Conservation (phyloP, 441 rosid genomes). For the Lepidium campestre region DNA sequence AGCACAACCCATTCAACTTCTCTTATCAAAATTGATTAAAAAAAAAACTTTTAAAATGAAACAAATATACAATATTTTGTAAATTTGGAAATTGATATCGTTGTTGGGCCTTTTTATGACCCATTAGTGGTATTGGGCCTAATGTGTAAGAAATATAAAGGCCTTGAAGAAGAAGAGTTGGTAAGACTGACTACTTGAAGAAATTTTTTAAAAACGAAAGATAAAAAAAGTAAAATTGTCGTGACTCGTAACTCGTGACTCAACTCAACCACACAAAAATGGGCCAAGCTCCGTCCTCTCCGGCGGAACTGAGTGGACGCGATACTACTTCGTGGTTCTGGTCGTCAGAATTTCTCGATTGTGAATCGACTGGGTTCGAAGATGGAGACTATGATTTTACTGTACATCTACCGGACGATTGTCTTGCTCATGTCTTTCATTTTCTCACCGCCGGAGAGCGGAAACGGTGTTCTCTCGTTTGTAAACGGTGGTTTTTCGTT, state of each 20-base stretch:
- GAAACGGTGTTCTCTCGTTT: constrained; percentile 57
- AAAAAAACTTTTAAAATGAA: too few relatives aligned
- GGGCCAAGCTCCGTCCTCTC: constrained; percentile 56
- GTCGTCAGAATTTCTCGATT: constrained; percentile 12
- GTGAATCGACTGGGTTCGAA: background rate
- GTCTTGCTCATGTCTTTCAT: constrained; percentile 60
- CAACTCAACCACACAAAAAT: constrained; percentile 20
- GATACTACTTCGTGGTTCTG: background rate
- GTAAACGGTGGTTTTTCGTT: constrained; percentile 62
- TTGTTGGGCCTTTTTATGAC: background rate
- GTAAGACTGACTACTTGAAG: background rate
- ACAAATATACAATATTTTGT: background rate
- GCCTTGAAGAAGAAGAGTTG: background rate
- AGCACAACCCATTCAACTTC: constrained; percentile 32
- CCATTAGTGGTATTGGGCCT: constrained; percentile 1
- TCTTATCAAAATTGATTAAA: too few relatives aligned
- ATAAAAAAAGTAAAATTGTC: background rate
- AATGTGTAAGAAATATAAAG: background rate
- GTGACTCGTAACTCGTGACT: constrained; percentile 7
- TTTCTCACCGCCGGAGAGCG: constrained; percentile 58
- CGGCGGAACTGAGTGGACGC: constrained; percentile 6
- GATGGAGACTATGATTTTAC: constrained; percentile 29
- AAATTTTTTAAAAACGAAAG: background rate
- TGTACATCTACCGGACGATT: constrained; percentile 57
- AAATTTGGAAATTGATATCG: background rate